A percentile compares a stretch with the other conserved stretches of the same genome.
phyloP scores from a whole-genome alignment of 129 eudicot genomes.

The Kitagawia praeruptora region DNA sequence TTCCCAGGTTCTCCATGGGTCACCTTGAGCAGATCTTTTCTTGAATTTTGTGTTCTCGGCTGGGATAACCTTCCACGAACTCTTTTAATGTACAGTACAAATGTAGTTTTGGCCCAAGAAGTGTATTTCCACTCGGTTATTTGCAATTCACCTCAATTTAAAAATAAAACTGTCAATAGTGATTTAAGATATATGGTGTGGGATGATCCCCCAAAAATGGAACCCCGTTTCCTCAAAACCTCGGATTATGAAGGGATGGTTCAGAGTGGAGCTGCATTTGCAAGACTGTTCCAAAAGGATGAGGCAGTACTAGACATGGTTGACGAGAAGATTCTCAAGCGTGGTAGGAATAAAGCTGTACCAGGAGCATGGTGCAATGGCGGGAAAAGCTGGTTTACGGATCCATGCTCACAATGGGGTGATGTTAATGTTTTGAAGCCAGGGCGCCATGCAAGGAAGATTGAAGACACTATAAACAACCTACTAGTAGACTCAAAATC shows the following conservation, averaged over 20 bases:
- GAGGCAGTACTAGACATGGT: conserved; percentile 72
- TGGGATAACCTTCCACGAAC: conserved; percentile 98
- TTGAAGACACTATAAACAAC: conserved; percentile 34
- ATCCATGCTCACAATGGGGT: conserved; percentile 90
- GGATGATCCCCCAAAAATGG: conserved; percentile 98
- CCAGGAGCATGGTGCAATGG: conserved; percentile 95
- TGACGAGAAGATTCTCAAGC: conserved; percentile 63
- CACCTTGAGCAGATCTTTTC: conserved; percentile 76
- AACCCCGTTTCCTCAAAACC: conserved; percentile 56
- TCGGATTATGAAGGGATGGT: conserved; percentile 58
- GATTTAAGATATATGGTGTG: conserved; percentile 88
- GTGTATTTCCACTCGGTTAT: conserved; percentile 77
- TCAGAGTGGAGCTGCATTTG: conserved; percentile 88
- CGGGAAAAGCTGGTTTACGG: conserved; percentile 53
- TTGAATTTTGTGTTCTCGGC: conserved; percentile 80
- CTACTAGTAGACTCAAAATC: conserved; percentile 39
- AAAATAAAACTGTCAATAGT: conserved; percentile 63
- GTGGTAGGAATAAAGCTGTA: conserved; percentile 50
- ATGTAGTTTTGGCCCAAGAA: conserved; percentile 72
- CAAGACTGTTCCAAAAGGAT: conserved; percentile 55
- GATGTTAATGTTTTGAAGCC: conserved; percentile 82
- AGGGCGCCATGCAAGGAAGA: conserved; percentile 53
- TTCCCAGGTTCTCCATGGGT: conserved; percentile 97
- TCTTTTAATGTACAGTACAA: conserved; percentile 72
- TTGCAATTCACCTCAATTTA: conserved; percentile 86